Conservation (phyloP, 2,329 filamentous ascomycete genomes). For the Shiraia bambusicola region DNA sequence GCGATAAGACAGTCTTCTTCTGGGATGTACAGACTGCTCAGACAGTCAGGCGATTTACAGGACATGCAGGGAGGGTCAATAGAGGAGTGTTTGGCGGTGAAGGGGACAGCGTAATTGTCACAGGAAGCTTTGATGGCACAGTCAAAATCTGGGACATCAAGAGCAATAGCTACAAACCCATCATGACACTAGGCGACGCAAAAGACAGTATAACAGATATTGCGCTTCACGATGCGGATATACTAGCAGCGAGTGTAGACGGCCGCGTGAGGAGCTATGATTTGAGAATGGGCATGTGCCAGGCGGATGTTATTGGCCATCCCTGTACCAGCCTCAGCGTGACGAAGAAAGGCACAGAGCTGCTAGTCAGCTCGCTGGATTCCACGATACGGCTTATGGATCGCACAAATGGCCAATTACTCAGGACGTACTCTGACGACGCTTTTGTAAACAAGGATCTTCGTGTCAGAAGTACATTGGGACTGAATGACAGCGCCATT, state of each 20-base stretch:
- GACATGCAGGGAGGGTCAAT: slow-evolving; percentile 75
- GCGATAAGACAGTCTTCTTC: slow-evolving; percentile 86
- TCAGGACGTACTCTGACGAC: slow-evolving; percentile 68
- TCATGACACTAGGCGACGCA: slow-evolving; percentile 74
- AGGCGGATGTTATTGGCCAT: slow-evolving; percentile 43
- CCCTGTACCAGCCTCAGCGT: slow-evolving; percentile 74
- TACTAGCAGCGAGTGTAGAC: slow-evolving; percentile 80
- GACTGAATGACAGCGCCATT: slow-evolving; percentile 73
- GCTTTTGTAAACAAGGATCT: slow-evolving; percentile 66
- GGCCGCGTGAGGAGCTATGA: slow-evolving; percentile 82
- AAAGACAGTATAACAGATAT: slow-evolving; percentile 63
- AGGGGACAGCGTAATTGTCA: slow-evolving; percentile 71
- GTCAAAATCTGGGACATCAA: slow-evolving; percentile 65
- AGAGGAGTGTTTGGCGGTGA: slow-evolving; percentile 76
- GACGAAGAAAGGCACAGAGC: slow-evolving; percentile 70
- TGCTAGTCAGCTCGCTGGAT: slow-evolving; percentile 76
- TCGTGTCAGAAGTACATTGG: slow-evolving; percentile 74
- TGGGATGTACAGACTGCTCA: slow-evolving; percentile 87
- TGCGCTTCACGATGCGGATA: slow-evolving; percentile 49
- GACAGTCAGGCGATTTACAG: slow-evolving; percentile 73
- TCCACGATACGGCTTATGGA: slow-evolving; percentile 79
- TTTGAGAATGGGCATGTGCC: slow-evolving; percentile 69
- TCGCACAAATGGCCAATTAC: slow-evolving; percentile 68
- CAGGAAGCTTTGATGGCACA: slow-evolving; percentile 71
- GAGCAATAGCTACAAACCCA: slow-evolving; percentile 55